Evolutionary conservation across 805 yeast species (phyloP).

Genomic region (Suhomyces emberorum): DNA sequence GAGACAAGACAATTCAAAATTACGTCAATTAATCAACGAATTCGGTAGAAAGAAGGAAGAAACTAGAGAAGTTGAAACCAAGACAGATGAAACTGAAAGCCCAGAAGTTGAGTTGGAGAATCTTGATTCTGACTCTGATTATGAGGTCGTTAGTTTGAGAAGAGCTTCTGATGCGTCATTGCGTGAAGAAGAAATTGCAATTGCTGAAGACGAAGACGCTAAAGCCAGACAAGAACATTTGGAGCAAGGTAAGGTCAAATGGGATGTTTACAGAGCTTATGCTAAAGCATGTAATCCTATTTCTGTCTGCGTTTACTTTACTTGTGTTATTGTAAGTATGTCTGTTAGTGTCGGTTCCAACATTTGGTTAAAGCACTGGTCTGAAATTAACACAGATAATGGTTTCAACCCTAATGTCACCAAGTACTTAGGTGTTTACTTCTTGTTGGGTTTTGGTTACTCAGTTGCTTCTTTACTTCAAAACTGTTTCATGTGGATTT

Average conservation of each 20-base stretch:
- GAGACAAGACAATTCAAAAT: constrained; percentile 43
- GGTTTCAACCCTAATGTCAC: constrained; percentile 73
- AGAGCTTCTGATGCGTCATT: constrained; percentile 62
- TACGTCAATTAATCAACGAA: constrained; percentile 55
- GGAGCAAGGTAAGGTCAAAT: constrained; percentile 91
- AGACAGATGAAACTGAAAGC: constrained; percentile 5
- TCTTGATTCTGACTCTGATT: constrained; percentile 29
- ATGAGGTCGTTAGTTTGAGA: constrained; percentile 42
- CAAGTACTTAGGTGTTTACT: constrained; percentile 71
- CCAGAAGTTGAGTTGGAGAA: constrained; percentile 20
- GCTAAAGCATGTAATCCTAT: constrained; percentile 81
- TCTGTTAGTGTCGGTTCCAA: constrained; percentile 63
- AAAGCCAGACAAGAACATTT: constrained; percentile 65
- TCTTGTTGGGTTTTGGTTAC: constrained; percentile 66
- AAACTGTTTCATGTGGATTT: constrained; percentile 69
- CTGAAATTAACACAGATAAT: constrained; percentile 72
- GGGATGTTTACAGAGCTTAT: constrained; percentile 78
- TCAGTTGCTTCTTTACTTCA: constrained; percentile 62
- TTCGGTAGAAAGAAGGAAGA: constrained; percentile 50
- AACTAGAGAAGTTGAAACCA: constrained; percentile 13
- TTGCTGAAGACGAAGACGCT: constrained; percentile 36
- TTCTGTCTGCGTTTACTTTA: constrained; percentile 57
- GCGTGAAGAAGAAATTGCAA: constrained; percentile 26
- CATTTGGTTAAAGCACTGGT: constrained; percentile 97
- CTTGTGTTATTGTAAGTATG: constrained; percentile 56